These are phyloP conservation scores for Ordospora colligata DNA, from an alignment of 371 early-diverging fungal species.

Conservation along the genomic window DNA sequence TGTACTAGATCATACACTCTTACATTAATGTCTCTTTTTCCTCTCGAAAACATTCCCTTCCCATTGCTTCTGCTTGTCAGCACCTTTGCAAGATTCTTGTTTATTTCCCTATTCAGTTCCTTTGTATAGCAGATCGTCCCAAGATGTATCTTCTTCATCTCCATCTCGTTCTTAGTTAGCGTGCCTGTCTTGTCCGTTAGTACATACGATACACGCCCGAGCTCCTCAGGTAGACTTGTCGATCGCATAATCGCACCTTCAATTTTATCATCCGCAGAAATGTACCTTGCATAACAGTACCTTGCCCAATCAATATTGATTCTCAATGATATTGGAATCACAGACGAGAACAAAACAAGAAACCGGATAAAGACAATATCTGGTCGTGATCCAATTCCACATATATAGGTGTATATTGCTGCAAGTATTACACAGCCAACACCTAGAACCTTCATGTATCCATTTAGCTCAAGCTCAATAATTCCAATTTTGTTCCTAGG, in stretches of 20 bases:
- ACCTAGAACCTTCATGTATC: slow-evolving; percentile 66
- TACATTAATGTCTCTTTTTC: slow-evolving; percentile 44
- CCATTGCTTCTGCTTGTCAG: neutral
- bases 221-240: slow-evolving; percentile 91
- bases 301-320: slow-evolving; percentile 94
- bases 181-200: slow-evolving; percentile 98
- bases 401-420: slow-evolving; percentile 73
- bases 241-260: slow-evolving; percentile 70
- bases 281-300: slow-evolving; percentile 69
- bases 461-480: slow-evolving; percentile 82
- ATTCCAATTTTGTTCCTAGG: slow-evolving; percentile 86
- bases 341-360: slow-evolving; percentile 85
- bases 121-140: slow-evolving; percentile 80
- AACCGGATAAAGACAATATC: slow-evolving; percentile 81
- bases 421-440: slow-evolving; percentile 61
- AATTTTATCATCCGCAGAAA: slow-evolving; percentile 63
- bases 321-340: slow-evolving; percentile 88
- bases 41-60: slow-evolving; percentile 7
- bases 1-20: slow-evolving; percentile 72
- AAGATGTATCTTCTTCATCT: slow-evolving; percentile 85
- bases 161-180: slow-evolving; percentile 96
- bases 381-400: slow-evolving; percentile 76
- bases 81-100: slow-evolving; percentile 6
- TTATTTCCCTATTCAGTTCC: slow-evolving; percentile 65
- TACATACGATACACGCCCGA: slow-evolving; percentile 87